phyloP scores from a whole-genome alignment of 225 moss, liverwort and hornwort species.

The Pseudoscleropodium purum region DNA sequence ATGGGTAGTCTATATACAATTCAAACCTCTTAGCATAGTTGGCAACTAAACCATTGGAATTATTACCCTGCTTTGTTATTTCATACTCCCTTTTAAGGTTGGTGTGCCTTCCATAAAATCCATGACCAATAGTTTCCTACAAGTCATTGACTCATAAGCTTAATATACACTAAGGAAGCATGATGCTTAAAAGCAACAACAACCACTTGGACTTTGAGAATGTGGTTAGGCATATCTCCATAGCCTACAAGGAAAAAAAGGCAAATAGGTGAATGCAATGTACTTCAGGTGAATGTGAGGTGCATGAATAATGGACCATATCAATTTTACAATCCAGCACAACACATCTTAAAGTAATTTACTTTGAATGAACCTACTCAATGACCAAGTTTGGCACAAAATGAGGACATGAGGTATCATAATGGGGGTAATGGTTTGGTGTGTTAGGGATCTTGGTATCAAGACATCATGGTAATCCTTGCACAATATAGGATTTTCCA shows the following conservation, averaged over 20 bases:
- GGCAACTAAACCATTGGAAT: slow-evolving; percentile 69
- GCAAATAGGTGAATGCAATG: background rate
- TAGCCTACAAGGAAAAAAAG: background rate
- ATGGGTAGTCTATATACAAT: background rate
- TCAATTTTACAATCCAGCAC: background rate
- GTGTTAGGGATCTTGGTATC: too few relatives aligned
- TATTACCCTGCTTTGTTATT: slow-evolving; percentile 67
- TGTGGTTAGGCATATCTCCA: background rate
- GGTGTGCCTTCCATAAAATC: slow-evolving; percentile 87
- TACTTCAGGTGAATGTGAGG: background rate
- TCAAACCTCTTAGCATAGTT: slow-evolving; percentile 62
- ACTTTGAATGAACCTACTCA: slow-evolving; percentile 30
- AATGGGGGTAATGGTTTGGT: too few relatives aligned
- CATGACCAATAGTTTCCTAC: slow-evolving; percentile 82
- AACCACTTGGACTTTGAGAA: background rate
- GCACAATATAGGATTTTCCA: too few relatives aligned
- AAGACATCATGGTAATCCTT: too few relatives aligned
- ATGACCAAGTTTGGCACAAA: slow-evolving; percentile 74
- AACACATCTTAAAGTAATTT: background rate
- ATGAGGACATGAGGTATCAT: slow-evolving; percentile 58
- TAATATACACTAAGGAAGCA: background rate
- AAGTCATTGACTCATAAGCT: background rate
- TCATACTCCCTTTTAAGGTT: slow-evolving; percentile 65
- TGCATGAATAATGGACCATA: background rate
- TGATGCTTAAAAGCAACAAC: background rate